These are phyloP conservation scores for Candida tibetensis DNA, from an alignment of 805 yeast species.

Conservation along the genomic window DNA sequence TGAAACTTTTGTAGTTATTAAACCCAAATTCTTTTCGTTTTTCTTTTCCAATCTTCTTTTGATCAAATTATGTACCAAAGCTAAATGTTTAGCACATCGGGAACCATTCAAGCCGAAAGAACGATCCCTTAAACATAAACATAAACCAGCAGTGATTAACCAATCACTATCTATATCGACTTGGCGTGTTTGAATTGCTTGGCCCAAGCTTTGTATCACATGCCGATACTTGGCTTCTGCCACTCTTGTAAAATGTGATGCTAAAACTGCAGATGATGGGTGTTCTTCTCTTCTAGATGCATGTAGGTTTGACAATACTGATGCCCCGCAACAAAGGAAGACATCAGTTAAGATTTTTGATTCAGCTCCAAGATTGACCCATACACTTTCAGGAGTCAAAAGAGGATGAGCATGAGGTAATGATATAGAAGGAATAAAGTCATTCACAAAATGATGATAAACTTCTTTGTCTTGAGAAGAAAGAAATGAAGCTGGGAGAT, in stretches of 20 bases:
- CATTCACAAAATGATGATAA: constrained; percentile 12
- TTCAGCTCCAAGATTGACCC: constrained; percentile 58
- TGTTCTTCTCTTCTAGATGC: constrained; percentile 12
- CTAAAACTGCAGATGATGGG: constrained; percentile 17
- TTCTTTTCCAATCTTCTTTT: constrained; percentile 14
- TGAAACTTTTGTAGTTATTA: too few relatives aligned
- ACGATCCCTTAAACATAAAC: constrained; percentile 39
- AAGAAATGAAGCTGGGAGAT: constrained; percentile 6
- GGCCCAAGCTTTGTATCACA: constrained; percentile 7
- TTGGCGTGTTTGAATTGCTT: constrained; percentile 17
- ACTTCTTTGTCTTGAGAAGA: constrained; percentile 8
- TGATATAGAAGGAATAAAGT: constrained; percentile 14
- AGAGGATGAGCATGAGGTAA: constrained; percentile 16
- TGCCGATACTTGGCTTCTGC: constrained; percentile 10
- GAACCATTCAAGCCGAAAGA: constrained; percentile 22
- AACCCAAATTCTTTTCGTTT: too few relatives aligned
- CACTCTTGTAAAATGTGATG: constrained; percentile 12
- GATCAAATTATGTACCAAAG: constrained; percentile 35
- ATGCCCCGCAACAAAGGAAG: constrained; percentile 16
- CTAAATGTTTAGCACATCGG: constrained; percentile 30
- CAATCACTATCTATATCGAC: constrained; percentile 34
- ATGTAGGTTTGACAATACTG: constrained; percentile 5
- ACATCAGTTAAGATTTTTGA: constrained; percentile 50
- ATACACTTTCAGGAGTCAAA: constrained; percentile 14
- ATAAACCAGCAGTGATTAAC: constrained; percentile 38